Conservation (phyloP, 768 basidiomycete genomes). For the Podaxis sp. region DNA sequence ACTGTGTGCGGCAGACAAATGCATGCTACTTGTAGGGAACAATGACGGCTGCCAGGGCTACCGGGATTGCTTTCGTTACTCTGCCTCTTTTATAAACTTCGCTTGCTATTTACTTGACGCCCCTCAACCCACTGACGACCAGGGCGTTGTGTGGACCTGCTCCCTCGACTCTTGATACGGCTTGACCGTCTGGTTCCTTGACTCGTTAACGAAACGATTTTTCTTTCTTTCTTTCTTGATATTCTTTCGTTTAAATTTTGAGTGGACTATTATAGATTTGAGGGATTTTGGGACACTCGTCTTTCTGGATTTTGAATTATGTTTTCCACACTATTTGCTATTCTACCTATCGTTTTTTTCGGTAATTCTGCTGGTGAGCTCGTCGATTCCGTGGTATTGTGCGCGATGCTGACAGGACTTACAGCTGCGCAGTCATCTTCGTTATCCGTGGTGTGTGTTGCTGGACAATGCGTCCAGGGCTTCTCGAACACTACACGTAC, state of each 20-base stretch:
- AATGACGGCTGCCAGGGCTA: constrained; percentile 8
- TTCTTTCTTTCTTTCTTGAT: background rate
- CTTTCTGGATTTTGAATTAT: constrained; percentile 21
- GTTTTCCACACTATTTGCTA: constrained; percentile 34
- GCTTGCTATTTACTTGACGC: background rate
- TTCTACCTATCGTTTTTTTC: constrained; percentile 29
- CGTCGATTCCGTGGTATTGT: background rate
- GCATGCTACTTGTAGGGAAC: constrained; percentile 1
- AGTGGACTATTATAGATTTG: constrained; percentile 1
- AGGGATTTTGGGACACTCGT: background rate
- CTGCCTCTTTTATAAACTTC: background rate
- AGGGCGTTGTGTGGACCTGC: background rate
- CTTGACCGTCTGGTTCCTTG: background rate
- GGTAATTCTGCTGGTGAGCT: constrained; percentile 38
- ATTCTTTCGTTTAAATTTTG: constrained; percentile 1
- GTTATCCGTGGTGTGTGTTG: constrained; percentile 69
- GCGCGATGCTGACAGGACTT: constrained; percentile 1
- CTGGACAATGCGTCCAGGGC: constrained; percentile 86
- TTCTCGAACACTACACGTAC: constrained; percentile 69
- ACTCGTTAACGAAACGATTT: background rate
- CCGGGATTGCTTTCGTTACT: background rate
- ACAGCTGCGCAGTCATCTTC: constrained; percentile 51
- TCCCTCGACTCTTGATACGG: background rate
- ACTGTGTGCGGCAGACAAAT: background rate
- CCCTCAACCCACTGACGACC: background rate